Evolutionary conservation across 345 rosid species (phyloP).

Genomic region (Salix caprea): DNA sequence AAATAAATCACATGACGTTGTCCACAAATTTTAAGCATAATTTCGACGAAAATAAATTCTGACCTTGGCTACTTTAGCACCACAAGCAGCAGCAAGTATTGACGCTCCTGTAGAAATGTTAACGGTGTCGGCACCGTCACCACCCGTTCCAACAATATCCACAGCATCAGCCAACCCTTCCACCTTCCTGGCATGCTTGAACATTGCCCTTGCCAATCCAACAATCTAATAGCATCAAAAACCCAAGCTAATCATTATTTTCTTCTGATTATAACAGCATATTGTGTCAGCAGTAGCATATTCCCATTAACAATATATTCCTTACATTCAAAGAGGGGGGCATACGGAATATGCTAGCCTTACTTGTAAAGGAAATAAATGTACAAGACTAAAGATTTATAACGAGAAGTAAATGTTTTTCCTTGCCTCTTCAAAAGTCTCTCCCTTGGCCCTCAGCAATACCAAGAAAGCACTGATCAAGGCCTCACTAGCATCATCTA

Average conservation of each 20-base stretch:
- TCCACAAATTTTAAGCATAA: background rate
- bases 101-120: conserved; percentile 95
- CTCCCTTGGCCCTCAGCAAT: conserved; percentile 89
- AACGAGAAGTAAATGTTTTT: background rate
- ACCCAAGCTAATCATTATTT: background rate
- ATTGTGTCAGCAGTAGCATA: background rate
- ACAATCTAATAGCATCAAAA: conserved; percentile 42
- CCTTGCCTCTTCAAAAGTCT: conserved; percentile 81
- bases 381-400: conserved; percentile 5
- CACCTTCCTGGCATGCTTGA: conserved; percentile 69
- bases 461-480: conserved; percentile 86
- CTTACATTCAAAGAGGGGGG: background rate
- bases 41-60: background rate
- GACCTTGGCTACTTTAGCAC: conserved; percentile 96
- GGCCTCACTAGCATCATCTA: conserved; percentile 56
- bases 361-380: background rate
- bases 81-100: conserved; percentile 90
- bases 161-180: conserved; percentile 71
- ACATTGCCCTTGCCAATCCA: conserved; percentile 84
- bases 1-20: background rate
- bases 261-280: background rate
- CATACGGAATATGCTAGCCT: background rate
- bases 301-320: background rate
- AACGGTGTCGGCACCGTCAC: conserved; percentile 94
- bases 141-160: conserved; percentile 93